Evolutionary conservation across 176 grass and related monocot genomes (phyloP).

Genomic region (Elaeis guineensis): DNA sequence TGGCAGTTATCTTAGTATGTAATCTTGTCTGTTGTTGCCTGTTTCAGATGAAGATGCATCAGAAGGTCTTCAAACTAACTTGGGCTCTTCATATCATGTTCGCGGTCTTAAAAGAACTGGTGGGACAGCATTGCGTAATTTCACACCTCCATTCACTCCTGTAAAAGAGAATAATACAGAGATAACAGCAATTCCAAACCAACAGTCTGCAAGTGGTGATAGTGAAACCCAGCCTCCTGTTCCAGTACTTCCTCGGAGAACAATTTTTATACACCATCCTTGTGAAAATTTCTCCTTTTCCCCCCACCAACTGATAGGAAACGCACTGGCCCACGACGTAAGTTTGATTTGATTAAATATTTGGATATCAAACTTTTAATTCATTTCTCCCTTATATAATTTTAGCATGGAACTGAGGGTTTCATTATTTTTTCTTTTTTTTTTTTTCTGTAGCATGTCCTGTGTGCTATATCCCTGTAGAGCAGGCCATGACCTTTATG

Average conservation of each 20-base stretch:
- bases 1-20: background rate
- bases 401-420: constrained; percentile 14
- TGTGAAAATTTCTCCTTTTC: constrained; percentile 85
- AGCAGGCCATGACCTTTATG: constrained; percentile 56
- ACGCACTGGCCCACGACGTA: constrained; percentile 90
- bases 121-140: constrained; percentile 32
- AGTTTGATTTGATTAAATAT: constrained; percentile 26
- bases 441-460: constrained; percentile 64
- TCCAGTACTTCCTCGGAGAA: constrained; percentile 11
- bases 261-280: constrained; percentile 52
- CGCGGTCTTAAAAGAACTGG: constrained; percentile 41
- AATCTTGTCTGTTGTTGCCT: constrained; percentile 7
- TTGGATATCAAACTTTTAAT: too few species aligned
- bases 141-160: constrained; percentile 33
- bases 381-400: background rate
- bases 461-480: constrained; percentile 86
- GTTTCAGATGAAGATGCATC: constrained; percentile 68
- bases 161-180: constrained; percentile 21
- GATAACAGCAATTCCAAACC: constrained; percentile 17
- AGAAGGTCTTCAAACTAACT: constrained; percentile 38
- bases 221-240: constrained; percentile 20
- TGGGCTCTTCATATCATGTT: constrained; percentile 46
- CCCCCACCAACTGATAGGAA: constrained; percentile 76
- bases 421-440: constrained; percentile 29
- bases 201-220: constrained; percentile 13